phyloP scores from a whole-genome alignment of 768 basidiomycete species.

The Tylopilus subfusipes region DNA sequence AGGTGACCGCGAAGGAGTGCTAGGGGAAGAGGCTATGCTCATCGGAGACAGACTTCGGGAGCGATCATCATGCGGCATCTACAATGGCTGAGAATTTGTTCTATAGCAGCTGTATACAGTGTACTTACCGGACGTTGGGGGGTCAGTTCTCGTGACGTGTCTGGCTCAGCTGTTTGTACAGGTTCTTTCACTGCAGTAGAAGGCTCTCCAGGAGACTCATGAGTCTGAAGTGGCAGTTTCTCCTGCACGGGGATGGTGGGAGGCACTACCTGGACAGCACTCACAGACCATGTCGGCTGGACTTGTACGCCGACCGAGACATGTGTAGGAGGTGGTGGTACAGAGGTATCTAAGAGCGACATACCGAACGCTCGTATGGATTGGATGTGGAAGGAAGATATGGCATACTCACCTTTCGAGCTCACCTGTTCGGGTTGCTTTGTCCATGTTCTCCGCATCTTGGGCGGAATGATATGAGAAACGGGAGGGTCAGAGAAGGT shows the following conservation, averaged over 20 bases:
- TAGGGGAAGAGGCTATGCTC: conserved; percentile 53
- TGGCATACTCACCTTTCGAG: conserved; percentile 37
- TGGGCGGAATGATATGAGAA: conserved; percentile 51
- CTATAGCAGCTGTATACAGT: not conserved
- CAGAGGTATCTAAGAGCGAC: conserved; percentile 27
- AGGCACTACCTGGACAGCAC: conserved; percentile 37
- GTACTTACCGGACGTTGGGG: conserved; percentile 22
- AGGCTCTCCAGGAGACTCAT: conserved; percentile 2
- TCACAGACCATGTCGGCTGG: conserved; percentile 34
- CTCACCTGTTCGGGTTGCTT: conserved; percentile 46
- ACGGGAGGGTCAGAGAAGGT: conserved; percentile 32
- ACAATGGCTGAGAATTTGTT: conserved; percentile 25
- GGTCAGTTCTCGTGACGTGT: conserved; percentile 12
- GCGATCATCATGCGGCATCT: conserved; percentile 29
- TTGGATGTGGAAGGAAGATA: not conserved
- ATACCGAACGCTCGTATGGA: conserved; percentile 29
- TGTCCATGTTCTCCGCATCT: conserved; percentile 61
- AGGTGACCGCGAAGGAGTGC: conserved; percentile 33
- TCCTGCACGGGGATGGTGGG: conserved; percentile 17
- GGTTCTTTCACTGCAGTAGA: conserved; percentile 13
- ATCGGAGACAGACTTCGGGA: conserved; percentile 57
- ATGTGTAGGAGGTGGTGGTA: conserved; percentile 24
- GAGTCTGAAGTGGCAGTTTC: not conserved
- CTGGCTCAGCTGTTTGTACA: conserved; percentile 1
- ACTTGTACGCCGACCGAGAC: conserved; percentile 47